Evolutionary conservation across 1,139 yeast genomes (phyloP), one percentile per base, ranked within the genome.

Genomic region (Protomyces inundatus): DNA sequence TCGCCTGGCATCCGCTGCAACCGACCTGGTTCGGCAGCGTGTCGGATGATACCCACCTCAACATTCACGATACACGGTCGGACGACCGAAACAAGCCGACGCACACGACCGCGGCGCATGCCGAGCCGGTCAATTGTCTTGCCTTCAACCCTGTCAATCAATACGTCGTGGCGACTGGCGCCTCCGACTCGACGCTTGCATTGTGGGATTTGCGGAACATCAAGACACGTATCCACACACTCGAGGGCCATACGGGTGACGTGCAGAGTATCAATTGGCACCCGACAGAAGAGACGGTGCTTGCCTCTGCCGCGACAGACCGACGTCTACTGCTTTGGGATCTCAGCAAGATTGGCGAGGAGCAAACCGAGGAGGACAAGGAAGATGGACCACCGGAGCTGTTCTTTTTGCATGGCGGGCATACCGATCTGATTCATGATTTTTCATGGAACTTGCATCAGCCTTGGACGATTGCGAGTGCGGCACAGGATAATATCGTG

Each of bases 371-470:
- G 33, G 81, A 77, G 63, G 80, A 70, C 68, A 78, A 72, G 40
- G 69, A 69, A 58, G 69, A 69, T 45, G 76, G 75, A 1, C 75
- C 77, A 0, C 79, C 81, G 1, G 82, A 79, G 64, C 75, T 85
- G 54, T 66, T 85, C 32, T 91, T 93, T 72, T 80, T 82, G 42
- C 98, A 95, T 74, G 89, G 87, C 10, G 98, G 98, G 0, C 99
- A 93, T 73, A 84, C 93, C 81, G 79, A 87, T 64, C 91, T 95
- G 32, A 88, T 93, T 14, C 86, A 87, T 70, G 98, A 91, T 72
- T 78, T 91, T 55, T 83, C 86, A 55, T 93, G 98, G 98, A 54
- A 61, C 35, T 34, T 51, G 55, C 48, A 51, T 9, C 87, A 87
- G 68, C 85, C 86, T 9, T 86, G 91, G 88, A 80, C 89, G 76